Evolutionary conservation across 139 green algal genomes (phyloP), one percentile per base, ranked within the genome.

Genomic region (Micractinium sp.): DNA sequence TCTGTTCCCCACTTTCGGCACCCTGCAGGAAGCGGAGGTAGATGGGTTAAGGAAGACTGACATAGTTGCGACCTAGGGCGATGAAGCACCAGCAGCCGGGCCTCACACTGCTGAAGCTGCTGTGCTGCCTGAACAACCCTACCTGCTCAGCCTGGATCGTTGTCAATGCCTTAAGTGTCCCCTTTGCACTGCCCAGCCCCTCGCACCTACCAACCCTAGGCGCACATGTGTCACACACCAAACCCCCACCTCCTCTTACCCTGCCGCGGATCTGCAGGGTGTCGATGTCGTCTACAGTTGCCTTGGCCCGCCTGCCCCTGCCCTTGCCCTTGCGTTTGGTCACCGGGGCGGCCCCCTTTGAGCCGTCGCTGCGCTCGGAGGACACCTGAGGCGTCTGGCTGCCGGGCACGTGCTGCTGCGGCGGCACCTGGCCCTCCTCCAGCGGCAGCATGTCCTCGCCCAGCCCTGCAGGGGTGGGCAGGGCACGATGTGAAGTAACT

Each of bases 201-300:
- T 71, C 14, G 20, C 63, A 71, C 63, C 63, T 27, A 25, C 63
- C 63, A 71, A 27, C 63, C 63, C 63, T 23, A 25, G 4, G 7
- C 22, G 14, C 63, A 71, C 63, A 25, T 4, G 9, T 56, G 7
- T 56, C 47, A 56, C 9, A 56, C 47, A 14, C 66, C 22, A 27
- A 80, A 41, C 27, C 73, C 0, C 15, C 38, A 83, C 13, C 14
- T 14, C 53, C 29, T 35, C 81, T 3, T n/a, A 82, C 85, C 85
- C n/a, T 31, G 2, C 47, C 85, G 2, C 61, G 53, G 33, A 89
- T 89, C 33, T 84, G 85, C 53, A 89, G 67, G 22, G 38, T 79
- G 12, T 83, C 73, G 2, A 83, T 38, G 56, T 89, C 67, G 85
- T 89, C 85, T 75, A 89, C 85, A 4, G 47, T 83, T 14, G 85